Base-by-base conservation (phyloP, 768 basidiomycete genomes). In the Mrakia frigida region DNA sequence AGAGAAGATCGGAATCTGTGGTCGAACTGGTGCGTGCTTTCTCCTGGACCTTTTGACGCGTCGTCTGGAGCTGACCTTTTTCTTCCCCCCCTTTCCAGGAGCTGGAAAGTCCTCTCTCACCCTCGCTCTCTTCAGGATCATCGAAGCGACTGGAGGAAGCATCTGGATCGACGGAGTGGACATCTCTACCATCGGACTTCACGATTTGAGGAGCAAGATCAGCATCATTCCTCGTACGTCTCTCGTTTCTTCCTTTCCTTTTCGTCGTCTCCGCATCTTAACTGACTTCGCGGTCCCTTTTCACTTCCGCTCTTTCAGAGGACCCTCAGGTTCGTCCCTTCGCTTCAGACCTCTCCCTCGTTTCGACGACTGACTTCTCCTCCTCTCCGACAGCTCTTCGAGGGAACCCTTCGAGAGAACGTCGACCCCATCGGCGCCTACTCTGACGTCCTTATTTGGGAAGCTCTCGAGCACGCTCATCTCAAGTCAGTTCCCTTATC, bases 391-490 rank as follows among this genome's bases (percentile, higher is more conserved):
- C 46, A 50, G 74, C 76, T 89, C 85, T 78, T 84, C 70, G 82
- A 83, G 72, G 75, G 75, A 16, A 80, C 80, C 41, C 76, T 84
- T 14, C 79, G 82, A 53, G 61, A 73, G 72, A 77, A 77, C 69
- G 71, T 77, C 53, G 77, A 77, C 33, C 77, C 77, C 23, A 70
- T 77, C 53, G 68, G 70, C 37, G 85, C 87, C 75, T 84, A 92
- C 77, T 85, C 86, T 25, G 95, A 98, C 82, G 87, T 84, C 1
- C 90, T 92, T 77, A 92, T 98, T 35, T 98, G 96, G 96, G 84
- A 84, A 21, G 92, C 95, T 14, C 86, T 98, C 43, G 88, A 89
- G 78, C 91, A 94, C 82, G 85, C 83, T 18, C 81, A 84, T 63
- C 79, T 85, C 43, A 84, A 84, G 78, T 74, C 6, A n/a, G 73